Conservation (phyloP, 495 filamentous ascomycete species). For the Podospora pseudopauciseta region DNA sequence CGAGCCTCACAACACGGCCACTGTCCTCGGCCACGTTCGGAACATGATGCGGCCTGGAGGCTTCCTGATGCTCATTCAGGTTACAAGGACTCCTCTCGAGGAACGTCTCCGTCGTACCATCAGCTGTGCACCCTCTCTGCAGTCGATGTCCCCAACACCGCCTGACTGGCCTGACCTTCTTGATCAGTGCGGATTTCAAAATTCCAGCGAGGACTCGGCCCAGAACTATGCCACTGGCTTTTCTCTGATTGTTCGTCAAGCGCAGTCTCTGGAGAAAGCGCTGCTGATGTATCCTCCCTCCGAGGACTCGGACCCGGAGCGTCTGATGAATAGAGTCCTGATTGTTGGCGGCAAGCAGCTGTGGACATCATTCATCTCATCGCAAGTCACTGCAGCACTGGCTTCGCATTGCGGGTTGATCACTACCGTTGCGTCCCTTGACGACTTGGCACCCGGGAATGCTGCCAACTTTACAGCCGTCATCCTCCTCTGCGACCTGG, state of each 20-base stretch:
- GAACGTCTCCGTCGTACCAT: conserved; percentile 22
- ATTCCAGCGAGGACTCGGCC: conserved; percentile 23
- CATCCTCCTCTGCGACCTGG: conserved; percentile 39
- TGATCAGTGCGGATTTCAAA: conserved; percentile 34
- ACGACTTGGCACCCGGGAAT: conserved; percentile 16
- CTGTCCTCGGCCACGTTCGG: conserved; percentile 25
- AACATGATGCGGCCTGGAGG: conserved; percentile 39
- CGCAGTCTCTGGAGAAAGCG: conserved; percentile 24
- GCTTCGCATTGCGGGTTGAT: conserved; percentile 19
- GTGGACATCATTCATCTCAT: conserved; percentile 20
- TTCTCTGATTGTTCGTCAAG: conserved; percentile 37
- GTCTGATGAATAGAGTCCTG: conserved; percentile 29
- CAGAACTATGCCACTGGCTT: conserved; percentile 33
- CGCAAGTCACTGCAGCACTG: conserved; percentile 21
- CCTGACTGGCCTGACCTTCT: conserved; percentile 37
- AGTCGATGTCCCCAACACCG: conserved; percentile 14
- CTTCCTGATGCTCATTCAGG: conserved; percentile 40
- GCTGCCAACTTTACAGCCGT: conserved; percentile 26
- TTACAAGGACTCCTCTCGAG: conserved; percentile 18
- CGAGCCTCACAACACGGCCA: conserved; percentile 7
- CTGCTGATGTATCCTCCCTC: conserved; percentile 15
- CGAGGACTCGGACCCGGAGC: neutral
- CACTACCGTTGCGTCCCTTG: conserved; percentile 22
- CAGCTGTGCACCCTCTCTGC: neutral
- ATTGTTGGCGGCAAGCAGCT: conserved; percentile 30